These are phyloP conservation scores for Chlamydomonas sphaeroides DNA, from an alignment of 139 green algal species.

Conservation along the genomic window DNA sequence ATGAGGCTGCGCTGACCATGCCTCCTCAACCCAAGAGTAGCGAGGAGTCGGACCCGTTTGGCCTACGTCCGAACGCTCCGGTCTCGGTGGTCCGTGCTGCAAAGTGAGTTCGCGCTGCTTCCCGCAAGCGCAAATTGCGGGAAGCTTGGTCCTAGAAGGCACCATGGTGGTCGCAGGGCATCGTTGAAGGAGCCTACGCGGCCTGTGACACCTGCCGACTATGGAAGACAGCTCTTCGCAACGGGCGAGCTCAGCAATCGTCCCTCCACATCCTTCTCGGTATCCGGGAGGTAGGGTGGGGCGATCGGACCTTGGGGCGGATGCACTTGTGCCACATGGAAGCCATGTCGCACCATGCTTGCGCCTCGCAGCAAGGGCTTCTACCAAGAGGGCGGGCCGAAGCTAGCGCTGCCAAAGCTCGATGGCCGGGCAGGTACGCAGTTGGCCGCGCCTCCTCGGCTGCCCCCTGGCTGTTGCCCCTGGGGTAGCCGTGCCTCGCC, in stretches of 20 bases:
- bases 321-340: background rate
- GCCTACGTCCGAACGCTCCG: constrained; percentile 36
- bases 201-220: constrained; percentile 47
- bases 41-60: constrained; percentile 34
- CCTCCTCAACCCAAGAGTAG: no score
- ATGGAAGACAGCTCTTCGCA: constrained; percentile 51
- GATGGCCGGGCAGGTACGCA: constrained; percentile 25
- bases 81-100: constrained; percentile 50
- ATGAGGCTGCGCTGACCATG: no score
- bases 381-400: constrained; percentile 41
- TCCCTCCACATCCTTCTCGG: constrained; percentile 39
- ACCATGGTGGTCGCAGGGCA: no score
- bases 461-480: no score
- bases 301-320: background rate
- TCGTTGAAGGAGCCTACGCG: constrained; percentile 53
- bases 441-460: background rate
- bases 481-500: no score
- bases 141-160: no score
- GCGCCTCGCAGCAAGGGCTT: constrained; percentile 39
- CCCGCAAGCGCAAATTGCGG: no score
- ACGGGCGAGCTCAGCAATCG: constrained; percentile 37
- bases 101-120: constrained; percentile 48
- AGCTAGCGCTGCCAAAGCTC: constrained; percentile 44
- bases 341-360: no score
- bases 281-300: background rate